Percentiles rank a stretch among this genome's conserved stretches.
Conservation (phyloP, 1,139 yeast genomes). For the Scheffersomyces illinoinensis region DNA sequence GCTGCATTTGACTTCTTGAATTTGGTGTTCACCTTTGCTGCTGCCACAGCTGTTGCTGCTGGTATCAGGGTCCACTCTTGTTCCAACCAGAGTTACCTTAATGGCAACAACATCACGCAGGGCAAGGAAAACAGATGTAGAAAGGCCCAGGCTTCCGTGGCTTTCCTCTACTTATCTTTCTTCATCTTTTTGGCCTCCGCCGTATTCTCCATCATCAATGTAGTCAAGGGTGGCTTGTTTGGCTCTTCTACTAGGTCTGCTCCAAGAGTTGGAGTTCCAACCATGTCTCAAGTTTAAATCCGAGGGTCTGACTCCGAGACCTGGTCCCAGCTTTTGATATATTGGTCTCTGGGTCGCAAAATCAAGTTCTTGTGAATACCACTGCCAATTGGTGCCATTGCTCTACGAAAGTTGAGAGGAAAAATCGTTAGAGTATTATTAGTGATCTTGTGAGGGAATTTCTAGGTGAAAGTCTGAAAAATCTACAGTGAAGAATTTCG, state of each 20-base stretch:
- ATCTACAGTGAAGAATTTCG: no score
- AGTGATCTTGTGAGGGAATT: background rate
- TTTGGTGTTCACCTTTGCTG: conserved; percentile 89
- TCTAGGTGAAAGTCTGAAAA: background rate
- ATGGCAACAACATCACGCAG: conserved; percentile 67
- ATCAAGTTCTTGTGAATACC: background rate
- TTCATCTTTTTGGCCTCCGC: conserved; percentile 71
- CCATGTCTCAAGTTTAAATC: conserved; percentile 76
- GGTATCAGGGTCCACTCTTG: conserved; percentile 88
- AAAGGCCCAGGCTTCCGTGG: conserved; percentile 88
- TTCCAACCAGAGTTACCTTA: conserved; percentile 62
- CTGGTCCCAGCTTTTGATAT: background rate
- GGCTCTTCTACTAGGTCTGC: conserved; percentile 59
- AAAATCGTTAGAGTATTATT: no score
- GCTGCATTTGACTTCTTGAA: conserved; percentile 80
- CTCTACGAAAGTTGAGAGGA: background rate
- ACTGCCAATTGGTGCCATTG: background rate
- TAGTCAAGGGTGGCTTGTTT: conserved; percentile 74
- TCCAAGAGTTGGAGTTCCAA: conserved; percentile 83
- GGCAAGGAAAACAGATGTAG: conserved; percentile 86
- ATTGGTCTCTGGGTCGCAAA: background rate
- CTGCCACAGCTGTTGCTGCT: conserved; percentile 91
- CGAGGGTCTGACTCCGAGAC: background rate
- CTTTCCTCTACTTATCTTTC: conserved; percentile 88
- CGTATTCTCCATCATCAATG: conserved; percentile 58